Evolutionary conservation across 768 basidiomycete genomes (phyloP).

Genomic region (Leccinum ochraceum): DNA sequence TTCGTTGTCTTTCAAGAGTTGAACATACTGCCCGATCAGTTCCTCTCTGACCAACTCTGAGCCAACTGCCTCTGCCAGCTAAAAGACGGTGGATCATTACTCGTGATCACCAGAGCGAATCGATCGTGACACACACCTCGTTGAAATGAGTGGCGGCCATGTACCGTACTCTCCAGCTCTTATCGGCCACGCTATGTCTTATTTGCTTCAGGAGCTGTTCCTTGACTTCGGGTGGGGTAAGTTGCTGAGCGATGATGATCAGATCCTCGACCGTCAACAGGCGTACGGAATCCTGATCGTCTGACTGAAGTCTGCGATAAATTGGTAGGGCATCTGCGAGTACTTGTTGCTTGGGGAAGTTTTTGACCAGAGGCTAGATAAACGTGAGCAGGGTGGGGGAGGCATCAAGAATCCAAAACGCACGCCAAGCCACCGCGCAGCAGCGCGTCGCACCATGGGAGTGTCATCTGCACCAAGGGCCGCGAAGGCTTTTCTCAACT

Average conservation of each 20-base stretch:
- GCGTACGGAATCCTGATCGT: slow-evolving; percentile 98
- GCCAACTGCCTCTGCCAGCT: slow-evolving; percentile 93
- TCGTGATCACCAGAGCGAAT: background rate
- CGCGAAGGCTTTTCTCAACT: slow-evolving; percentile 82
- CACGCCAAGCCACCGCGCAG: slow-evolving; percentile 95
- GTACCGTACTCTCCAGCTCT: slow-evolving; percentile 98
- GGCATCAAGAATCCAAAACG: slow-evolving; percentile 34
- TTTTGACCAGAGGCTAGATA: slow-evolving; percentile 71
- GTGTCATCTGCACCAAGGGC: slow-evolving; percentile 91
- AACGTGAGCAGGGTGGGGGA: slow-evolving; percentile 14
- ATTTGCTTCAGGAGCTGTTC: slow-evolving; percentile 88
- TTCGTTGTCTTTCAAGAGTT: slow-evolving; percentile 95
- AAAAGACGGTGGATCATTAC: background rate
- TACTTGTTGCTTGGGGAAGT: slow-evolving; percentile 78
- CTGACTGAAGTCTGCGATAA: slow-evolving; percentile 90
- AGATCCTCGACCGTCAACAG: slow-evolving; percentile 94
- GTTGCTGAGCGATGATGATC: slow-evolving; percentile 85
- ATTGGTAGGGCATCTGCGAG: slow-evolving; percentile 86
- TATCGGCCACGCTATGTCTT: slow-evolving; percentile 85
- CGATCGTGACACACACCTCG: slow-evolving; percentile 54
- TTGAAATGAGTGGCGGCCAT: slow-evolving; percentile 99
- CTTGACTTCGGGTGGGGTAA: slow-evolving; percentile 87
- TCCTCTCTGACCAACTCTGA: slow-evolving; percentile 91
- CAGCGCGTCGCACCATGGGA: slow-evolving; percentile 96
- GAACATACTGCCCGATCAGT: slow-evolving; percentile 88